A percentile compares a stretch with the other conserved stretches of the same genome.
Evolutionary conservation across 2,329 filamentous ascomycete species (phyloP).

Genomic region (Cryphonectria radicalis): DNA sequence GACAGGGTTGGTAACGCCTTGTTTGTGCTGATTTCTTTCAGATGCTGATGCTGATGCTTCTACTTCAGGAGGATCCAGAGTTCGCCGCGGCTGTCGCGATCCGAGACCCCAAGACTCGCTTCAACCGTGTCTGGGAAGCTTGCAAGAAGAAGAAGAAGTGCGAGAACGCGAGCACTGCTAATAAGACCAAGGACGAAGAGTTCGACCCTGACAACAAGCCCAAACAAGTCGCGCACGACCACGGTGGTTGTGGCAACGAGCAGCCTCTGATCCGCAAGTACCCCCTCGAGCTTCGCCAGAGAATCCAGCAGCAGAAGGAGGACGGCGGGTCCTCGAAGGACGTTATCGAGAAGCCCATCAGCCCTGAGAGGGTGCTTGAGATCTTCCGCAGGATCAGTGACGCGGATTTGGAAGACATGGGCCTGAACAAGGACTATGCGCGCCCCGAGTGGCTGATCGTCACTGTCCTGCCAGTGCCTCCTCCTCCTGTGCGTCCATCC

Average conservation of each 20-base stretch:
- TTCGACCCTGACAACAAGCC: slow-evolving; percentile 64
- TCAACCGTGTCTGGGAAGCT: slow-evolving; percentile 87
- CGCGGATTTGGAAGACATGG: slow-evolving; percentile 82
- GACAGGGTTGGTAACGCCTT: slow-evolving; percentile 85
- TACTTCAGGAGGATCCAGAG: slow-evolving; percentile 76
- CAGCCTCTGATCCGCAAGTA: slow-evolving; percentile 89
- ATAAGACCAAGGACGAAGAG: slow-evolving; percentile 70
- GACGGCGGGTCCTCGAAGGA: slow-evolving; percentile 65
- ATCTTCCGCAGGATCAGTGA: slow-evolving; percentile 86
- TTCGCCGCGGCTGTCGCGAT: slow-evolving; percentile 81
- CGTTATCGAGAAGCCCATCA: slow-evolving; percentile 51
- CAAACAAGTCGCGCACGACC: slow-evolving; percentile 60
- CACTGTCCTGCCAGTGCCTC: slow-evolving; percentile 91
- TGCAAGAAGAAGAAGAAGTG: slow-evolving; percentile 89
- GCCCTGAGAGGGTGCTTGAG: slow-evolving; percentile 82
- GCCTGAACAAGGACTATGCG: slow-evolving; percentile 91
- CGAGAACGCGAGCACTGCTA: slow-evolving; percentile 71
- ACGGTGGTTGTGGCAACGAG: slow-evolving; percentile 91
- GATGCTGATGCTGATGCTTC: slow-evolving; percentile 53
- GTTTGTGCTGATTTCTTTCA: slow-evolving; percentile 50
- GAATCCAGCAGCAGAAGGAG: slow-evolving; percentile 36
- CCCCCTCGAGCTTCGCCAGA: slow-evolving; percentile 74
- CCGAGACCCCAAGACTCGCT: slow-evolving; percentile 91
- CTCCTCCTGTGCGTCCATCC: slow-evolving; percentile 92
- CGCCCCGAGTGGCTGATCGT: slow-evolving; percentile 98